Percentiles rank a stretch among this genome's conserved stretches.
Evolutionary conservation across 2,329 filamentous ascomycete genomes (phyloP).

Genomic region (Epichloe sylvatica): DNA sequence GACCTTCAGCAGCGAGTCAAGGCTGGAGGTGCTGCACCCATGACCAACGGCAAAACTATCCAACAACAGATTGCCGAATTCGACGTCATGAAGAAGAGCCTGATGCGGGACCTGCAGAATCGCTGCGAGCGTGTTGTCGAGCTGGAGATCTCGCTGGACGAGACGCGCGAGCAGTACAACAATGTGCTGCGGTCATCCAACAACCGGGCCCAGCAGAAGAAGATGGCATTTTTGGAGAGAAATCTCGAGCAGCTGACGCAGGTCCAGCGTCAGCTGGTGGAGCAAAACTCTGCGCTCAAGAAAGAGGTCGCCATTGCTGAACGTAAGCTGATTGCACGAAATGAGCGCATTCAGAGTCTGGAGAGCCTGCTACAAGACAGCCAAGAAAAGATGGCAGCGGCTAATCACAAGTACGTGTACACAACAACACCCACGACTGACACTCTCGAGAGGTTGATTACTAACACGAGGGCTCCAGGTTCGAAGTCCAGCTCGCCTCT

Average conservation of each 20-base stretch:
- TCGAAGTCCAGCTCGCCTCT: constrained; percentile 89
- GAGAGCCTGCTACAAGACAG: constrained; percentile 89
- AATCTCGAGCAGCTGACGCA: constrained; percentile 96
- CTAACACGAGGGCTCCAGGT: constrained; percentile 39
- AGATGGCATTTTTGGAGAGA: constrained; percentile 98
- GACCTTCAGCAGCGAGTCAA: constrained; percentile 64
- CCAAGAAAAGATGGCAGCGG: constrained; percentile 93
- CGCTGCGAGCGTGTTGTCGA: constrained; percentile 96
- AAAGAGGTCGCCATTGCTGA: constrained; percentile 99
- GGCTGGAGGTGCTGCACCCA: constrained; percentile 39
- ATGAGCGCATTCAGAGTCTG: constrained; percentile 90
- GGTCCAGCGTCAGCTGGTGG: constrained; percentile 91
- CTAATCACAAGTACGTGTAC: constrained; percentile 78
- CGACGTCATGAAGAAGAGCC: constrained; percentile 98
- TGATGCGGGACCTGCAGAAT: constrained; percentile 98
- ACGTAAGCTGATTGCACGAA: constrained; percentile 88
- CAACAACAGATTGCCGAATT: constrained; percentile 98
- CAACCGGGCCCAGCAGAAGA: constrained; percentile 98
- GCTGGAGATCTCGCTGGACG: constrained; percentile 92
- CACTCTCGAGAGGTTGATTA: background rate
- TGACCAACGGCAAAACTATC: constrained; percentile 74
- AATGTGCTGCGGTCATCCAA: constrained; percentile 93
- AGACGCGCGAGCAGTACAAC: constrained; percentile 98
- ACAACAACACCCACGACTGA: background rate
- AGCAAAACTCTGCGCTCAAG: constrained; percentile 94